Percentiles rank a stretch among this genome's conserved stretches.
Evolutionary conservation across 2,329 filamentous ascomycete species (phyloP).

Genomic region (Fusarium nodosum): DNA sequence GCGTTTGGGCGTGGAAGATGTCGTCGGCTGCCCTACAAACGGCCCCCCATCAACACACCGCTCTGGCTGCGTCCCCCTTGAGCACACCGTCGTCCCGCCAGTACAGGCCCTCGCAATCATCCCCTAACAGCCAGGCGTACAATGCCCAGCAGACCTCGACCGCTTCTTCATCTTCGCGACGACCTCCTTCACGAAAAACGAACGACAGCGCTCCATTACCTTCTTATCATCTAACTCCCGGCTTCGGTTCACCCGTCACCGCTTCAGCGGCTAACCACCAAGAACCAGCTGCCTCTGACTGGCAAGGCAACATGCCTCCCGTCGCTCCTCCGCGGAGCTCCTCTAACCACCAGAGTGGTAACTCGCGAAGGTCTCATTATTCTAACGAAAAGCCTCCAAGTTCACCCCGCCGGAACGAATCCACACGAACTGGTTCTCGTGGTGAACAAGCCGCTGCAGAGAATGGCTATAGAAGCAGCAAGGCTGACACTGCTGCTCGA

Average conservation of each 20-base stretch:
- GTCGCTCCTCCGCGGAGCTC: constrained; percentile 86
- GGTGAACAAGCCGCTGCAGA: constrained; percentile 52
- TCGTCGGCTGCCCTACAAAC: constrained; percentile 73
- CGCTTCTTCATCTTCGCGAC: constrained; percentile 66
- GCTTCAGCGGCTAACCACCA: constrained; percentile 58
- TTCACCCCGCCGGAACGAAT: constrained; percentile 59
- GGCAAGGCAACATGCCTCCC: constrained; percentile 74
- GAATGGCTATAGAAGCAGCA: constrained; percentile 51
- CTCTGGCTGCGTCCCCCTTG: constrained; percentile 64
- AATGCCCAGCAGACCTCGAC: constrained; percentile 65
- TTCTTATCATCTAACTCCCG: constrained; percentile 56
- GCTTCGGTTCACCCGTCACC: constrained; percentile 64
- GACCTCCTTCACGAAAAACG: constrained; percentile 65
- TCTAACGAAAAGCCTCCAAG: constrained; percentile 61
- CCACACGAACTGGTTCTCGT: constrained; percentile 54
- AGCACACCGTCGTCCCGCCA: constrained; percentile 64
- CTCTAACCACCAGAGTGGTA: constrained; percentile 68
- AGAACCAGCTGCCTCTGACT: constrained; percentile 62
- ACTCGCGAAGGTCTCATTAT: constrained; percentile 61
- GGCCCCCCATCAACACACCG: constrained; percentile 67
- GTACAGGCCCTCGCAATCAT: constrained; percentile 66
- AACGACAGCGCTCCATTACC: constrained; percentile 63
- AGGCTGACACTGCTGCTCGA: constrained; percentile 57
- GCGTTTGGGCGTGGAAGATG: constrained; percentile 53
- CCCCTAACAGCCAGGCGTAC: constrained; percentile 68